A percentile compares a stretch with the other conserved stretches of the same genome.
These are phyloP conservation scores for Ogataea methylovora DNA, from an alignment of 805 yeast species.

Conservation along the genomic window DNA sequence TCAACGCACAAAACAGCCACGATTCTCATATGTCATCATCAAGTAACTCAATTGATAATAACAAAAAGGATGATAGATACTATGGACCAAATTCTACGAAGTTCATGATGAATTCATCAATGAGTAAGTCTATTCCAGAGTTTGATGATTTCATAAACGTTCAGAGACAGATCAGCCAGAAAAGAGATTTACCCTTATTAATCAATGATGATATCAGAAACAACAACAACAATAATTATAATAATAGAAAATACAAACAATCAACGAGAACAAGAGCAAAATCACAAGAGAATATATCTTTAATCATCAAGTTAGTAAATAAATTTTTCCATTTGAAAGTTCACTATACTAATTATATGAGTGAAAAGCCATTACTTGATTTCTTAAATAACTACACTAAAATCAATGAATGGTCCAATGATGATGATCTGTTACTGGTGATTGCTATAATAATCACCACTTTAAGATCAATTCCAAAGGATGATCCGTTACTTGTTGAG, in stretches of 20 bases:
- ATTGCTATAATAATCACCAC: constrained; percentile 36
- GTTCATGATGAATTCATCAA: constrained; percentile 30
- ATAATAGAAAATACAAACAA: background rate
- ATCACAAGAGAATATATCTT: constrained; percentile 24
- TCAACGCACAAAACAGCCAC: background rate
- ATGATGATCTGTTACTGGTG: constrained; percentile 39
- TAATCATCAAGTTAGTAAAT: constrained; percentile 29
- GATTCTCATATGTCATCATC: constrained; percentile 1
- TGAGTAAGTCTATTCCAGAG: constrained; percentile 13
- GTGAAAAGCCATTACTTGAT: constrained; percentile 23
- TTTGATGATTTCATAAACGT: constrained; percentile 21
- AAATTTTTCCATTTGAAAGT: constrained; percentile 33
- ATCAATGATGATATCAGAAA: background rate
- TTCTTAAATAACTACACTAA: constrained; percentile 30
- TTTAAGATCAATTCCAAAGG: constrained; percentile 25
- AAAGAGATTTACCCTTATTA: constrained; percentile 19
- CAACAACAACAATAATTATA: background rate
- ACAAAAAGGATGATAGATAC: constrained; percentile 34
- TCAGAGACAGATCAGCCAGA: constrained; percentile 21
- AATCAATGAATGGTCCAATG: constrained; percentile 35
- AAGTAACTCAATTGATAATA: constrained; percentile 7
- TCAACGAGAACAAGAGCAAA: constrained; percentile 4
- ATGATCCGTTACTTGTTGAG: constrained; percentile 16
- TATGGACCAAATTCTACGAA: constrained; percentile 45
- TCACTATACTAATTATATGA: constrained; percentile 34